These are phyloP conservation scores for Cladosporium cucumerinum DNA, from an alignment of 2,329 filamentous ascomycete species.

Conservation along the genomic window DNA sequence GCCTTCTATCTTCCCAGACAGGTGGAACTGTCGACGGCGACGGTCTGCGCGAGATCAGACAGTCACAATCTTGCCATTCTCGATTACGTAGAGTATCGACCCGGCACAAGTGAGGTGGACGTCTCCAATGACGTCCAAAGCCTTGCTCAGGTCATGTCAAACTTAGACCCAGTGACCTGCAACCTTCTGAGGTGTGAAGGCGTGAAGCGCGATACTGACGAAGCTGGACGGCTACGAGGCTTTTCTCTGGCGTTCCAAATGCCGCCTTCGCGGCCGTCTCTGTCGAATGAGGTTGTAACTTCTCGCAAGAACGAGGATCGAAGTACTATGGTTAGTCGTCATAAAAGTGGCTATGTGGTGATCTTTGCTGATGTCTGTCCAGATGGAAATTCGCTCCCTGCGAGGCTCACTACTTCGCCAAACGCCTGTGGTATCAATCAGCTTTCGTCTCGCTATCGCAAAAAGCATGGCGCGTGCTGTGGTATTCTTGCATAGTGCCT, in stretches of 20 bases:
- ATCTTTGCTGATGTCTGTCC: background rate
- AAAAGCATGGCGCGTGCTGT: constrained; percentile 22
- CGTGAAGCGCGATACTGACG: background rate
- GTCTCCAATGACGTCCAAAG: background rate
- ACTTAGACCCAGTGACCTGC: background rate
- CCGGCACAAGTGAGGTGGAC: background rate
- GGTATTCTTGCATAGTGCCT: constrained; percentile 39
- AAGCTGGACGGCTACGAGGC: background rate
- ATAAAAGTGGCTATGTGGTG: background rate
- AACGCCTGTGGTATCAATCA: background rate
- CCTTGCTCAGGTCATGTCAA: constrained; percentile 1
- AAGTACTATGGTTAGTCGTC: background rate
- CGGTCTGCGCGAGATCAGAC: background rate
- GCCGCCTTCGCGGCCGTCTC: background rate
- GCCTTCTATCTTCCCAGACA: background rate
- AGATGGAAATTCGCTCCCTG: constrained; percentile 20
- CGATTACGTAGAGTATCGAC: background rate
- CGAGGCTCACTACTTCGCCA: constrained; percentile 33
- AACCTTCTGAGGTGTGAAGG: background rate
- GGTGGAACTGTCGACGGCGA: background rate
- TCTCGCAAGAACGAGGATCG: background rate
- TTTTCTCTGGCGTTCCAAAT: constrained; percentile 4
- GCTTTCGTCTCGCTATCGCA: background rate
- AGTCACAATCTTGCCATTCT: background rate
- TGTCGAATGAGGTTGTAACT: background rate